Evolutionary conservation across 2,329 filamentous ascomycete species (phyloP).

Genomic region (Botryosphaeria dothidea): DNA sequence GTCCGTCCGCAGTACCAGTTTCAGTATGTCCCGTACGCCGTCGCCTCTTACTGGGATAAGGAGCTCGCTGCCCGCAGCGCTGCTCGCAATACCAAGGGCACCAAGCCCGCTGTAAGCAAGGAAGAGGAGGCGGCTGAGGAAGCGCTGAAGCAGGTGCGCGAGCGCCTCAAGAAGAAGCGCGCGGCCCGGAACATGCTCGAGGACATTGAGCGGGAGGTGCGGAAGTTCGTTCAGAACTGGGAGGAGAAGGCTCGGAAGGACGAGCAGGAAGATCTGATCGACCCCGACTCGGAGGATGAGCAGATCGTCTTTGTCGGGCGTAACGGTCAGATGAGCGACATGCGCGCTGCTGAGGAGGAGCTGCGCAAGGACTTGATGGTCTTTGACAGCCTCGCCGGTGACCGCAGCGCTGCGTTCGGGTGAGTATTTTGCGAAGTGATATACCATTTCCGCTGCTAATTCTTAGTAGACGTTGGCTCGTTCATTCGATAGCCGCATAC

Average conservation of each 20-base stretch:
- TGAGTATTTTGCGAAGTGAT: constrained; percentile 47
- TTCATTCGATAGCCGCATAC: constrained; percentile 88
- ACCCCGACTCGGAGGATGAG: constrained; percentile 66
- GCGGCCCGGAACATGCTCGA: constrained; percentile 79
- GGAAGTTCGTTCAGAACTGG: constrained; percentile 69
- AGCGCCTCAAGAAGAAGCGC: constrained; percentile 76
- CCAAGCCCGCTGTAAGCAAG: constrained; percentile 37
- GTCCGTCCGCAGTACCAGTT: constrained; percentile 79
- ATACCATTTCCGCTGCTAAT: constrained; percentile 2
- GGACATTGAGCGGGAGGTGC: constrained; percentile 80
- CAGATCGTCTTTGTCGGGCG: constrained; percentile 89
- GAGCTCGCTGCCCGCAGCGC: constrained; percentile 48
- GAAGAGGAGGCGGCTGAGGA: constrained; percentile 47
- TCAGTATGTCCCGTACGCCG: constrained; percentile 80
- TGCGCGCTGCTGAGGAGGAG: constrained; percentile 52
- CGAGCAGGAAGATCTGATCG: constrained; percentile 46
- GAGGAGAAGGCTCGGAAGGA: constrained; percentile 48
- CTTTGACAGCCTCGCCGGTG: constrained; percentile 76
- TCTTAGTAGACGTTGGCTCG: constrained; percentile 74
- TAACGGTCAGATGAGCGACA: constrained; percentile 64
- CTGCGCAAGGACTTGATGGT: constrained; percentile 68
- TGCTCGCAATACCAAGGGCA: constrained; percentile 38
- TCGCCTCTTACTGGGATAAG: constrained; percentile 82
- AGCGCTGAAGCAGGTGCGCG: constrained; percentile 78
- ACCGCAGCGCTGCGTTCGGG: constrained; percentile 79